These are phyloP conservation scores for Fusarium continuum DNA, from an alignment of 2,329 filamentous ascomycete genomes.

Conservation along the genomic window DNA sequence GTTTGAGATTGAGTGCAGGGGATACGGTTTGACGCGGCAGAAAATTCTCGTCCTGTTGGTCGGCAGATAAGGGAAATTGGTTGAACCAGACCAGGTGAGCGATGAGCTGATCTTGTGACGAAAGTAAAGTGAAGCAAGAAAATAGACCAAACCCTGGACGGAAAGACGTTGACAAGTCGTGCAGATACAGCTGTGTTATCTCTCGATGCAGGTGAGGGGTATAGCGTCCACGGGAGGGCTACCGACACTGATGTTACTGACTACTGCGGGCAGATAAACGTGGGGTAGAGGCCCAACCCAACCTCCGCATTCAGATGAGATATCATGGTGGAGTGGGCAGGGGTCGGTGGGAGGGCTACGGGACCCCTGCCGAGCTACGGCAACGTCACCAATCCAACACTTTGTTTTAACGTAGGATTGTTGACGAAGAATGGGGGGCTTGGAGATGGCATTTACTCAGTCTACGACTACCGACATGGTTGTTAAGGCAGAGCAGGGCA, in stretches of 20 bases:
- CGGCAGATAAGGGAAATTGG: background rate
- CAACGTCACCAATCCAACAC: too few species aligned
- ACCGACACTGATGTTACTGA: conserved; percentile 12
- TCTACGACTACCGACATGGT: background rate
- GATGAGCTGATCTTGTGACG: background rate
- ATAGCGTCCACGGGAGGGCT: conserved; percentile 16
- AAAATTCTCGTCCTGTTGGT: background rate
- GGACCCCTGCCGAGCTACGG: conserved; percentile 10
- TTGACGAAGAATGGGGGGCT: background rate
- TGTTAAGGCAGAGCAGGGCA: background rate
- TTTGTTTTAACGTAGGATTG: background rate
- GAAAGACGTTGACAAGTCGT: conserved; percentile 28
- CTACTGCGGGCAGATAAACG: background rate
- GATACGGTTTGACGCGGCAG: background rate
- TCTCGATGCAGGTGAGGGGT: conserved; percentile 15
- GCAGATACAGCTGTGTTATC: conserved; percentile 23
- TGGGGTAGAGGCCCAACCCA: conserved; percentile 5
- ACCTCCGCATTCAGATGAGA: background rate
- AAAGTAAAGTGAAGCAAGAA: background rate
- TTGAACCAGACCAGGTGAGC: background rate
- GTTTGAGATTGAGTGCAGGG: background rate
- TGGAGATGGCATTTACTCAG: background rate
- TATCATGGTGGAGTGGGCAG: background rate
- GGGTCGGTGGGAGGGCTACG: conserved; percentile 5
- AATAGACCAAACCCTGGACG: conserved; percentile 21